Evolutionary conservation across 441 rosid species (phyloP), one percentile per base, ranked within the genome.

Genomic region (Erysimum pusillum): DNA sequence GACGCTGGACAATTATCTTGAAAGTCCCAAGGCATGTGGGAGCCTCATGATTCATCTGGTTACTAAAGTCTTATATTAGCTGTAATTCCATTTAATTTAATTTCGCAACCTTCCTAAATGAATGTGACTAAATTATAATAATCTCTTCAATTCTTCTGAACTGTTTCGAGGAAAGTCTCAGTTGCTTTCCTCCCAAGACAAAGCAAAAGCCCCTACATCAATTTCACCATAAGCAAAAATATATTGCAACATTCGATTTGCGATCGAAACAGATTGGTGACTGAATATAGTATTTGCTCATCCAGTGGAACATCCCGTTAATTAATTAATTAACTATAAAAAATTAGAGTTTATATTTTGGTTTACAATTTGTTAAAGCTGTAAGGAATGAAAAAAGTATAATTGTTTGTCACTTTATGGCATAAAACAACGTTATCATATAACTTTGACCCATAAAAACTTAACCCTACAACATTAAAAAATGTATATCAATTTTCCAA

Each of bases 1-100:
- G 64, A 5, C 48, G 52, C 36, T 12, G 31, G n/a, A 28, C 31
- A 25, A 28, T 54, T 17, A 39, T 41, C 13, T 10, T 32, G 11
- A 15, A 28, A 69, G 32, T 56, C 17, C 2, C 20, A 41, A 28
- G 63, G 53, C 63, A 69, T 69, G 63, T 41, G 73, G 60, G 7
- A 54, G 51, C 12, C 63, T 68, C 52, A 54, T 54, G 73, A 68
- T 68, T n/a, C 62, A 53, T 41, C 39, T 54, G n/a, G n/a, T 68
- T 54, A 39, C 12, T 56, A 36, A 69, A 41, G 41, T 56, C 31
- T 36, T 41, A 42, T 28, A 39, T 54, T 54, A 69, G 42, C 63
- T 69, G 63, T 53, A 11, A 68, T 54, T 68, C 4, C 17, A 25
- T 9, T 54, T 68, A 39, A 14, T 67, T 49, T 68, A 11, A 28